Conservation (phyloP, 495 filamentous ascomycete species). For the Tuber microsphaerosporum region DNA sequence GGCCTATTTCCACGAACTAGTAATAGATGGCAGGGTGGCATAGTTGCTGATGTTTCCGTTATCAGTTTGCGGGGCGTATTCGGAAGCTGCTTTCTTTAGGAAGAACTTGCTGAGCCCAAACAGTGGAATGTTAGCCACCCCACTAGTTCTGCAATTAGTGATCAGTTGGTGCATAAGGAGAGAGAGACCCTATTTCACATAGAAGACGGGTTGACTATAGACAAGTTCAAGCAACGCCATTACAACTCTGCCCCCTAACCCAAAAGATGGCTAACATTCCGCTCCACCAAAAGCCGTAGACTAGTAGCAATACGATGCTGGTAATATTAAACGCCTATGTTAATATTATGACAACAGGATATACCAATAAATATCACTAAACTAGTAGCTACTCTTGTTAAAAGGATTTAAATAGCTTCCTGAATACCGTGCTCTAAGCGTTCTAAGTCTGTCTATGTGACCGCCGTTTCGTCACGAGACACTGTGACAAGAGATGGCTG, state of each 20-base stretch:
- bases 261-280: not conserved
- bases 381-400: not conserved
- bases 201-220: not conserved
- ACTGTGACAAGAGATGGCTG: not conserved
- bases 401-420: not conserved
- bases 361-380: not conserved
- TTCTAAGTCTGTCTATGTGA: not conserved
- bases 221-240: not conserved
- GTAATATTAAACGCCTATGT: no score
- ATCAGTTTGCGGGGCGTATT: not conserved
- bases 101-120: not conserved
- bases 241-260: not conserved
- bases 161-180: not conserved
- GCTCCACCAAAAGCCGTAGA: not conserved
- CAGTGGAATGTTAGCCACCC: not conserved
- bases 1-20: not conserved
- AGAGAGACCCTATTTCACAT: not conserved
- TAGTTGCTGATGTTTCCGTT: not conserved
- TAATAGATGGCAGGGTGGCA: not conserved
- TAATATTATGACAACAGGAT: not conserved
- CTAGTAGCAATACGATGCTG: not conserved
- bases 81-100: not conserved
- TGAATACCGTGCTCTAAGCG: not conserved
- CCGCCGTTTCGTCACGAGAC: not conserved
- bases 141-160: not conserved